phyloP scores from a whole-genome alignment of 2,329 filamentous ascomycete species.

The Xylariaceae sp. region DNA sequence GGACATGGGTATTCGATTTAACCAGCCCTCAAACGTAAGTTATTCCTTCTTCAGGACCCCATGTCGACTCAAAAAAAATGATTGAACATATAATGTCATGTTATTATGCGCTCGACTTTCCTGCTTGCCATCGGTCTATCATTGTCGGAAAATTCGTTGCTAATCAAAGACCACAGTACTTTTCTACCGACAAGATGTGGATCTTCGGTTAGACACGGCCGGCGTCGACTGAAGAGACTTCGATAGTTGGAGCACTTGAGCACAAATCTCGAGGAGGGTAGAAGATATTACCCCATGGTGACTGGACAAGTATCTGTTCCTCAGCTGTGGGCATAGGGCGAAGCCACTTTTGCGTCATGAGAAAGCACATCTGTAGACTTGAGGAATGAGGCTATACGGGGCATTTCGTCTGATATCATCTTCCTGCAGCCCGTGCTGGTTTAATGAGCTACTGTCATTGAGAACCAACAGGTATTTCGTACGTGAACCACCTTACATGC shows the following conservation, averaged over 20 bases:
- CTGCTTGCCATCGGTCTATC: conserved; percentile 1
- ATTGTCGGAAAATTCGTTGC: neutral
- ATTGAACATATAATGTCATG: conserved; percentile 5
- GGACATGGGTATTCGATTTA: conserved; percentile 67
- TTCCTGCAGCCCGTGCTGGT: no score
- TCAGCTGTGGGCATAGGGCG: no score
- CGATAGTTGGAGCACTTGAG: no score
- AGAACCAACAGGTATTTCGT: no score
- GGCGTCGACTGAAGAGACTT: no score
- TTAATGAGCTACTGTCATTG: no score
- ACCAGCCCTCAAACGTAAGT: conserved; percentile 69
- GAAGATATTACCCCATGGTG: no score
- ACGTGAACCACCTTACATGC: no score
- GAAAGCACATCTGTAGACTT: neutral
- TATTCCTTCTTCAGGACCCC: neutral
- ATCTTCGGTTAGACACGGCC: conserved; percentile 54
- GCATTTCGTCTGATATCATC: no score
- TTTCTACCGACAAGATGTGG: conserved; percentile 51
- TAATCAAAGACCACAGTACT: conserved; percentile 38
- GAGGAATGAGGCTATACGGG: neutral
- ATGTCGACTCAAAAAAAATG: conserved; percentile 12
- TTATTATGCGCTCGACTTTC: conserved; percentile 8
- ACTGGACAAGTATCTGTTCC: no score
- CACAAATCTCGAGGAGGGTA: no score
- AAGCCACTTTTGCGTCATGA: conserved; percentile 6